Evolutionary conservation across 2,329 filamentous ascomycete species (phyloP), one percentile per base, ranked within the genome.

Genomic region (Cephalotrichum gorgonifer): DNA sequence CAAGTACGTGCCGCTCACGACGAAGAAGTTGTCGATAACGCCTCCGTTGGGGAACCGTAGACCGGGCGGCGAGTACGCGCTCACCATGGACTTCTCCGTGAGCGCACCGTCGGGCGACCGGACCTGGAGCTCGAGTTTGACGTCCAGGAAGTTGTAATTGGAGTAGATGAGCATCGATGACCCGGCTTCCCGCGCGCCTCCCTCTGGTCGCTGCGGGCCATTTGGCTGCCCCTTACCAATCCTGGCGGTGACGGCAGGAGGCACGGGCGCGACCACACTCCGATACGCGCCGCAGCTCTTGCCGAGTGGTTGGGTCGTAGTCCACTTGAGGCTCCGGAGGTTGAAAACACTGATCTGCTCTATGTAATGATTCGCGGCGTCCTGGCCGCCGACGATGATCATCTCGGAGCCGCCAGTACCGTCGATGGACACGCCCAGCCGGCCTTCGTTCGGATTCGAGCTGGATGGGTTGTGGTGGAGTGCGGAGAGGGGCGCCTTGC

Each of bases 341-440:
- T 98, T 98, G 73, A 98, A 98, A 3, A 98, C 88, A 62, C 89
- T 97, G 54, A 98, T 94, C 66, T 98, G 89, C 65, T 98, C 91
- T 56, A 98, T 98, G 62, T 98, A 98, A 64, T 95, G 90, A 64
- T 98, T 98, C n/a, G 85, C 85, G 48, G 87, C 93, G 61, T 98
- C 93, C 65, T 98, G 93, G 0, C 93, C 93, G 52, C 93, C 93
- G 7, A 97, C 90, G 14, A 98, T 85, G 6, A 98, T 79, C 91
- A 98, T 96, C 64, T 98, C 91, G 2, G 93, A 88, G 28, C 93
- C 93, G 15, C 93, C 93, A 20, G 81, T 81, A 1, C 93, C 91
- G 64, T 98, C 90, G 52, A 97, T 82, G 54, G 86, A 85, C 51
- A 95, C 84, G 3, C 91, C 91, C 50, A 96, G 83, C 3, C 85